Conservation (phyloP, 768 basidiomycete species). For the Collybia nuda region DNA sequence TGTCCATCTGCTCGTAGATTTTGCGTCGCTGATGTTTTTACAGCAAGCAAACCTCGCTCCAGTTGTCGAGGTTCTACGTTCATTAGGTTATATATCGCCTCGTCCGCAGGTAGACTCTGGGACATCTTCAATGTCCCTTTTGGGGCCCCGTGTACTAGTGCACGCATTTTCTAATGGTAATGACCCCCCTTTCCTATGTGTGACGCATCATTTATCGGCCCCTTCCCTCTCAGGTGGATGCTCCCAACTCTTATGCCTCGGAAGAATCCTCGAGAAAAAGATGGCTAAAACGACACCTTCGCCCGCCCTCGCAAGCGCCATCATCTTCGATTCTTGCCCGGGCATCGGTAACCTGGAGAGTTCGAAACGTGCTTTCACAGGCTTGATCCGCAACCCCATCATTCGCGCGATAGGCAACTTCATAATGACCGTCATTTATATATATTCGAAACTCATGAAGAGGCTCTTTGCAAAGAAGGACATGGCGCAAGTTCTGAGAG, state of each 20-base stretch:
- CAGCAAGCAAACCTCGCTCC: slow-evolving; percentile 32
- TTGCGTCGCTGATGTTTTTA: not conserved
- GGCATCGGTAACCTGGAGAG: slow-evolving; percentile 28
- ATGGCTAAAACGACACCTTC: slow-evolving; percentile 9
- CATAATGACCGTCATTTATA: slow-evolving; percentile 27
- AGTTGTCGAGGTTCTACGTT: slow-evolving; percentile 33
- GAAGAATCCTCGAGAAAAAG: slow-evolving; percentile 24
- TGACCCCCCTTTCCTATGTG: not conserved
- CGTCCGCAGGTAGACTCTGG: not conserved
- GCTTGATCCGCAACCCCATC: slow-evolving; percentile 27
- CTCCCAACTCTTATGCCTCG: slow-evolving; percentile 33
- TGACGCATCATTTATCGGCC: not conserved
- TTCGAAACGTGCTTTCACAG: slow-evolving; percentile 29
- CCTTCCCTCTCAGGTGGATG: slow-evolving; percentile 34
- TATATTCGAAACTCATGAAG: slow-evolving; percentile 14
- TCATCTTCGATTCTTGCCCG: slow-evolving; percentile 48
- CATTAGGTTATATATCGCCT: slow-evolving; percentile 31
- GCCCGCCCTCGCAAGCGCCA: slow-evolving; percentile 22
- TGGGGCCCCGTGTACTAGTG: slow-evolving; percentile 34
- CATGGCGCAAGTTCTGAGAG: slow-evolving; percentile 24
- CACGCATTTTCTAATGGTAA: slow-evolving; percentile 51
- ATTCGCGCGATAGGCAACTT: slow-evolving; percentile 19
- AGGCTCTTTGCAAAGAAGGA: slow-evolving; percentile 21
- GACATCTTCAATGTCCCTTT: not conserved
- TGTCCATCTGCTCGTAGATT: not conserved